These are phyloP conservation scores for Suhomyces ambrosiae DNA, from an alignment of 1,139 yeast species.

Conservation along the genomic window DNA sequence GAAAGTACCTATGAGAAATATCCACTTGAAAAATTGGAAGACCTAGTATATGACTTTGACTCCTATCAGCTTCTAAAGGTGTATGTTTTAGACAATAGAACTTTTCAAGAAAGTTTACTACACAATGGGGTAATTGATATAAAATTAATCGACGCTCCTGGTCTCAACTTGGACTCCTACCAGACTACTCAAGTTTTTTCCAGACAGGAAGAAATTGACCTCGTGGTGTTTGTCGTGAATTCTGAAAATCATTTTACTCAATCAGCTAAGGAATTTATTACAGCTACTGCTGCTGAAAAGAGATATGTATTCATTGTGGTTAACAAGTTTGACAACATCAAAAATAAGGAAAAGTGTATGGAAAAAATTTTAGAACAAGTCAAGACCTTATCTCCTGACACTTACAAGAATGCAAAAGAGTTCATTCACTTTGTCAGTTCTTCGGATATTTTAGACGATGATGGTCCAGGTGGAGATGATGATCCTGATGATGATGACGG, in stretches of 20 bases:
- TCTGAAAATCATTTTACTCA: conserved; percentile 95
- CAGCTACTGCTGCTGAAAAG: conserved; percentile 90
- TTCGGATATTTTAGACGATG: conserved; percentile 38
- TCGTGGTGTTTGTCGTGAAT: conserved; percentile 93
- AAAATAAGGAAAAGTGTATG: conserved; percentile 77
- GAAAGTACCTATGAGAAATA: conserved; percentile 65
- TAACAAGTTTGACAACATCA: conserved; percentile 84
- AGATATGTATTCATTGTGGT: conserved; percentile 92
- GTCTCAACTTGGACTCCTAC: conserved; percentile 87
- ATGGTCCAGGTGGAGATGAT: conserved; percentile 39
- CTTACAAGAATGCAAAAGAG: conserved; percentile 81
- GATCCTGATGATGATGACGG: conserved; percentile 22
- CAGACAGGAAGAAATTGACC: conserved; percentile 95
- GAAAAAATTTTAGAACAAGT: conserved; percentile 81
- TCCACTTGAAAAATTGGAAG: conserved; percentile 58
- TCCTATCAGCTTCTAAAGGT: conserved; percentile 74
- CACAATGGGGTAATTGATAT: conserved; percentile 93
- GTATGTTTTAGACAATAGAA: conserved; percentile 76
- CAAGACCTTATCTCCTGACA: conserved; percentile 84
- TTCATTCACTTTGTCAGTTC: conserved; percentile 95
- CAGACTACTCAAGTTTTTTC: conserved; percentile 96
- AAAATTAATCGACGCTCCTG: conserved; percentile 94
- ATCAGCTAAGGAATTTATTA: conserved; percentile 90
- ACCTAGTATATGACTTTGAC: conserved; percentile 74
- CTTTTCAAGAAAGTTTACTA: conserved; percentile 68